A percentile compares a stretch with the other conserved stretches of the same genome.
Evolutionary conservation across 2,329 filamentous ascomycete genomes (phyloP).

Genomic region (Penicillium glabrum): DNA sequence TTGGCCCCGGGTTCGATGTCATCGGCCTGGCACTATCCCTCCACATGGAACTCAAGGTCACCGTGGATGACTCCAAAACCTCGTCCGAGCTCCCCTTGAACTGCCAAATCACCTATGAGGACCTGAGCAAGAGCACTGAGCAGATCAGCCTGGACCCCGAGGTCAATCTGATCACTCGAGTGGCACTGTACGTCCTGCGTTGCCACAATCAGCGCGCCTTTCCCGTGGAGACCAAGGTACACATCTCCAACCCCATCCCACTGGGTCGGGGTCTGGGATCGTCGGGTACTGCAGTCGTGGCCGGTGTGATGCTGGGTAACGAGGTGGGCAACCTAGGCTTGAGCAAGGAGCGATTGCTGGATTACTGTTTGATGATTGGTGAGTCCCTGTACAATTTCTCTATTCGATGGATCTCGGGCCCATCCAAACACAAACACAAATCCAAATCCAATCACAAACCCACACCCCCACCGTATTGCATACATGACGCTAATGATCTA

Average conservation of each 20-base stretch:
- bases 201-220: slow-evolving; percentile 87
- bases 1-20: slow-evolving; percentile 95
- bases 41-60: slow-evolving; percentile 86
- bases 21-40: slow-evolving; percentile 90
- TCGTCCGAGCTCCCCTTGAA: slow-evolving; percentile 48
- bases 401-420: background rate
- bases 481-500: slow-evolving; percentile 14
- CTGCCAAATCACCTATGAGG: slow-evolving; percentile 89
- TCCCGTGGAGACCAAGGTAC: slow-evolving; percentile 81
- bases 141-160: slow-evolving; percentile 82
- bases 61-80: slow-evolving; percentile 62
- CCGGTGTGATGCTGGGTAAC: slow-evolving; percentile 89
- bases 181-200: slow-evolving; percentile 89
- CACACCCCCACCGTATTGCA: background rate
- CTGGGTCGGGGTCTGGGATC: slow-evolving; percentile 91
- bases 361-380: slow-evolving; percentile 98
- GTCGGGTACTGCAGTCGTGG: slow-evolving; percentile 91
- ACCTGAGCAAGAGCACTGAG: slow-evolving; percentile 67
- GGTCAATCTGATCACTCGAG: slow-evolving; percentile 88
- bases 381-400: slow-evolving; percentile 23
- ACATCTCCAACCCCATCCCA: slow-evolving; percentile 94
- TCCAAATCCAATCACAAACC: background rate
- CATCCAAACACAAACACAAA: background rate
- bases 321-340: slow-evolving; percentile 79
- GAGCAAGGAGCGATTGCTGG: slow-evolving; percentile 78